phyloP scores from a whole-genome alignment of 148 eudicot species.

The Tetragonia tetragonoides region DNA sequence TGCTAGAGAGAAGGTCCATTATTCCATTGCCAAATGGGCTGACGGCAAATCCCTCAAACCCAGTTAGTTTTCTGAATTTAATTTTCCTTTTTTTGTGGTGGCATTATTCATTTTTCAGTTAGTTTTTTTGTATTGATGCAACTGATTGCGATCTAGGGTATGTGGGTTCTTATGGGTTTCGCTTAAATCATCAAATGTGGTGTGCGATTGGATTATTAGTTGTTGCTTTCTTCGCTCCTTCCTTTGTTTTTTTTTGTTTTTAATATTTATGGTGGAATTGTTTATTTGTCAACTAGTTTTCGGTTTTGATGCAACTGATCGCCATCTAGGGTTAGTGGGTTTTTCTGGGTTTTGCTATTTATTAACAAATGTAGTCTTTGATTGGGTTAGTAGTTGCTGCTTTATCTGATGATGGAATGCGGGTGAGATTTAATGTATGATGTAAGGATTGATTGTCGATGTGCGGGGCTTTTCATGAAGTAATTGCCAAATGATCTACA shows the following conservation, averaged over 20 bases:
- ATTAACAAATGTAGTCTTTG: neutral
- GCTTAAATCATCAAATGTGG: too few species aligned
- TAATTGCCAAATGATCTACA: too few species aligned
- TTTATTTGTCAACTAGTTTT: neutral
- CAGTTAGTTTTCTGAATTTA: slow-evolving; percentile 28
- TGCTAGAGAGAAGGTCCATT: slow-evolving; percentile 77
- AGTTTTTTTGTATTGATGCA: neutral
- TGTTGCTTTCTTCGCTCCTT: neutral
- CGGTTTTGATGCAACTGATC: neutral
- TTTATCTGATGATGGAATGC: too few species aligned
- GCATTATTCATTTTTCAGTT: neutral
- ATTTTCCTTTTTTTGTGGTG: neutral
- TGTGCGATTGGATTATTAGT: neutral
- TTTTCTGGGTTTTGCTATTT: neutral
- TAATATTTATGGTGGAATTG: neutral
- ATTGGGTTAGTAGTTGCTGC: neutral
- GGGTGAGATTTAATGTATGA: too few species aligned
- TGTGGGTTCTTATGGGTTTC: neutral
- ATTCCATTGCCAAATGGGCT: slow-evolving; percentile 67
- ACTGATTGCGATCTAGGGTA: slow-evolving; percentile 16
- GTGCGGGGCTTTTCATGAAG: too few species aligned
- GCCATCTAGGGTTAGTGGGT: slow-evolving; percentile 16
- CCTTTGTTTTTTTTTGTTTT: too few species aligned
- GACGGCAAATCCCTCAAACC: slow-evolving; percentile 74
- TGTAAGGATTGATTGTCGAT: too few species aligned